Conservation (phyloP, 495 filamentous ascomycete species). For the Wilcoxina mikolae region DNA sequence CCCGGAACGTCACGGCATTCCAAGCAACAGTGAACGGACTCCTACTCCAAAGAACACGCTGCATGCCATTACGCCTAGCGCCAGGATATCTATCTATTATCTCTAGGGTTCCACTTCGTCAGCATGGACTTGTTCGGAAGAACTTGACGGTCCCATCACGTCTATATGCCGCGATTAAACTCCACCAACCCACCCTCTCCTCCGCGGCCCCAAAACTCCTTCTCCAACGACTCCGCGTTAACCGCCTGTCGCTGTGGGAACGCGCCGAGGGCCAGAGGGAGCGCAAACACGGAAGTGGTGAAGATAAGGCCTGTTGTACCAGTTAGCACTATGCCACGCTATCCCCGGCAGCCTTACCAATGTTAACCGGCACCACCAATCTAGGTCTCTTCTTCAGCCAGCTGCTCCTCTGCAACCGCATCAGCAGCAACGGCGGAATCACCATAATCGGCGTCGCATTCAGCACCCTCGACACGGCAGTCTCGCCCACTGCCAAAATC, state of each 20-base stretch:
- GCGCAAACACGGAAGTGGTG: constrained; percentile 62
- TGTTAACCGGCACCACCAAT: constrained; percentile 60
- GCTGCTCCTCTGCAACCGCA: constrained; percentile 59
- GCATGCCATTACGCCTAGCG: too few species aligned
- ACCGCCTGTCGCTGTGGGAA: constrained; percentile 85
- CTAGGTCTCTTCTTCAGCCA: constrained; percentile 62
- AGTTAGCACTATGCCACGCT: constrained; percentile 2
- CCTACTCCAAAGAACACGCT: too few species aligned
- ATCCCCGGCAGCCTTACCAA: constrained; percentile 38
- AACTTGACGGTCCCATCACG: too few species aligned
- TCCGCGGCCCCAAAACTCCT: constrained; percentile 66
- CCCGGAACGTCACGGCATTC: too few species aligned
- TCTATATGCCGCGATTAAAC: constrained; percentile 80
- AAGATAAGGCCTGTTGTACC: constrained; percentile 46
- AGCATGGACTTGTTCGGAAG: too few species aligned
- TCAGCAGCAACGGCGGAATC: constrained; percentile 67
- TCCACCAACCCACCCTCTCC: constrained; percentile 62
- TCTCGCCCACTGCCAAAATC: constrained; percentile 76
- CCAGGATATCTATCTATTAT: too few species aligned
- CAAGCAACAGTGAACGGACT: too few species aligned
- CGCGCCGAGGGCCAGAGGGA: constrained; percentile 73
- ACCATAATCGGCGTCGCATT: constrained; percentile 97
- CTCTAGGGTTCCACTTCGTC: too few species aligned
- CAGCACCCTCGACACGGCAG: constrained; percentile 71
- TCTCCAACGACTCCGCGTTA: constrained; percentile 54